Evolutionary conservation across 2,329 filamentous ascomycete genomes (phyloP).

Genomic region (Hansfordia pulvinata): DNA sequence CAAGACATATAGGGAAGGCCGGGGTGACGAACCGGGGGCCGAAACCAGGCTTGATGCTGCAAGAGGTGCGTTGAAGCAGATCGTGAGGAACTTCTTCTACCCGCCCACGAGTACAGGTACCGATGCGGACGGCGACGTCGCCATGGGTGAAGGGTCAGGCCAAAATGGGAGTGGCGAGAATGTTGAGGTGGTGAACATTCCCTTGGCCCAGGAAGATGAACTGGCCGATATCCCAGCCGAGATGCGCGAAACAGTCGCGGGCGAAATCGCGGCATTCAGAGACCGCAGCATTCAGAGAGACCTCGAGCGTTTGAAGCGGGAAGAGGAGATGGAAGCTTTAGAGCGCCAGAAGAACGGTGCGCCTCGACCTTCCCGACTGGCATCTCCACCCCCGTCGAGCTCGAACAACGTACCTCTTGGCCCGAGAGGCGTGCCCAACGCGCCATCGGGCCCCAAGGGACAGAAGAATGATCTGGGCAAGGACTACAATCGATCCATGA

Average conservation of each 20-base stretch:
- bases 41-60: conserved; percentile 60
- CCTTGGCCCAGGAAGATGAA: conserved; percentile 79
- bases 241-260: conserved; percentile 88
- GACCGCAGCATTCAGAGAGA: conserved; percentile 84
- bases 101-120: conserved; percentile 36
- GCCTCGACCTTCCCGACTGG: conserved; percentile 49
- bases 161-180: conserved; percentile 46
- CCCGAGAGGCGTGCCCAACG: conserved; percentile 57
- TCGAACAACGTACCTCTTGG: conserved; percentile 67
- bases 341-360: conserved; percentile 63
- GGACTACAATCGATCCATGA: conserved; percentile 45
- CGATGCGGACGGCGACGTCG: conserved; percentile 53
- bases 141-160: conserved; percentile 50
- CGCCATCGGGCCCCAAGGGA: conserved; percentile 51
- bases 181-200: conserved; percentile 81
- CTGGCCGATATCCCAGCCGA: conserved; percentile 89
- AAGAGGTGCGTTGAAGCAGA: conserved; percentile 51
- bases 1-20: conserved; percentile 62
- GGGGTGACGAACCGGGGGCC: conserved; percentile 46
- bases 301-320: conserved; percentile 70
- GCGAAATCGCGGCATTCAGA: conserved; percentile 87
- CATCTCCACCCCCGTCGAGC: conserved; percentile 52
- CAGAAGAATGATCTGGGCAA: conserved; percentile 35
- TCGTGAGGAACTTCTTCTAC: conserved; percentile 59
- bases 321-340: conserved; percentile 84